Base-by-base conservation (phyloP, 345 rosid species). In the Aurinia saxatilis region DNA sequence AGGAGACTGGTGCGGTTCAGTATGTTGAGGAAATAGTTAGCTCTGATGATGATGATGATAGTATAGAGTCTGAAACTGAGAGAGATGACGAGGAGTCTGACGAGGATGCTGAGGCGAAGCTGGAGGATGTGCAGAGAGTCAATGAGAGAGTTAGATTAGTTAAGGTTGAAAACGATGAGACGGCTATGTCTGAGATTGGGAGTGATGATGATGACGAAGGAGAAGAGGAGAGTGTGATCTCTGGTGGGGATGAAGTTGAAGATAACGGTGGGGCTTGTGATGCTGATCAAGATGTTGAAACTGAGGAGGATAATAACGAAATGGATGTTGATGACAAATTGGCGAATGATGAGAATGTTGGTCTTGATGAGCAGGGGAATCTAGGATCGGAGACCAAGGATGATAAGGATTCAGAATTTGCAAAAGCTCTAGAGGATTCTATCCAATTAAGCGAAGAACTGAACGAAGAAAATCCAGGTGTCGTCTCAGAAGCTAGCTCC, bases 321-420 rank as follows among this genome's bases (percentile, higher is more conserved):
- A 30, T 39, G 14, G 50, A 7, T 30, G 40, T 11, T 50, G 58
- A 29, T 50, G 51, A 21, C 21, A 31, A 51, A 17, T 8, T 18
- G 2, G 52, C 0, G 10, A 19, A 34, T 4, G 51, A 63, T 10
- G 67, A 18, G 42, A 33, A 60, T 12, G 41, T 19, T 9, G 4
- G 45, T 54, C 7, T n/a, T 37, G 14, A 35, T 54, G 58, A 16
- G 18, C 29, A 53, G 30, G 18, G 16, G 6, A 35, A 14, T 31
- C 11, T 14, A 2, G 40, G 12, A 17, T 33, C 27, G 1, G 58
- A 52, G 25, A 18, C 15, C 6, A 6, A 7, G 18, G 40, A 46
- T 55, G 55, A 8, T 34, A 55, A 44, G 17, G 18, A 44, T 38
- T 66, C 51, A 39, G 58, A 57, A 30, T 49, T 51, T 30, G 72